phyloP scores from a whole-genome alignment of 2,329 filamentous ascomycete genomes.

The Blumeria hordei region DNA sequence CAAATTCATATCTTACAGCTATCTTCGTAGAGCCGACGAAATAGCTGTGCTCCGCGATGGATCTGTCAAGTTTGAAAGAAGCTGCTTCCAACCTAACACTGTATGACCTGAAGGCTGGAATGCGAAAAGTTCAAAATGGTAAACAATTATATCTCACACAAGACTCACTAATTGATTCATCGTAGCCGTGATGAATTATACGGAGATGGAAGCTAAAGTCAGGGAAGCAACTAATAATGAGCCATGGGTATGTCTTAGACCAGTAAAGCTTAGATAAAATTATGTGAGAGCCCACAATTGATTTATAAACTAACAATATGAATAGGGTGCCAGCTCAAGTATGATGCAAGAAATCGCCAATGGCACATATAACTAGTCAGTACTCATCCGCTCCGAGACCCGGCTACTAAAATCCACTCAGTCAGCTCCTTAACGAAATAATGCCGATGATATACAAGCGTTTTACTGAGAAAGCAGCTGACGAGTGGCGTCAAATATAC shows the following conservation, averaged over 20 bases:
- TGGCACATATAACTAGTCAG: conserved; percentile 93
- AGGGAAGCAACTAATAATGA: conserved; percentile 98
- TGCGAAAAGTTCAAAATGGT: conserved; percentile 62
- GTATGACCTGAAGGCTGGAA: conserved; percentile 53
- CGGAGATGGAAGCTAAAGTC: conserved; percentile 54
- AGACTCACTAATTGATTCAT: conserved; percentile 11
- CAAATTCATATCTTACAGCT: no score
- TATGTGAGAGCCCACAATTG: no score
- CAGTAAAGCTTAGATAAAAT: not conserved
- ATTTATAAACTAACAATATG: conserved; percentile 1
- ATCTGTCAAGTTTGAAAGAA: conserved; percentile 41
- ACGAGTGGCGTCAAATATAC: conserved; percentile 99
- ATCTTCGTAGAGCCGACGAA: no score
- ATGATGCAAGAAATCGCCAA: conserved; percentile 94
- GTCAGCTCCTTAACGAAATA: conserved; percentile 92
- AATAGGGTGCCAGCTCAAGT: conserved; percentile 9
- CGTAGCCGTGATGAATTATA: conserved; percentile 55
- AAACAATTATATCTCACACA: conserved; percentile 14
- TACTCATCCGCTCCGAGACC: conserved; percentile 6
- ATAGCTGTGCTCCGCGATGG: conserved; percentile 22
- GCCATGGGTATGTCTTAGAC: conserved; percentile 63
- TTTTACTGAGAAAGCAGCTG: conserved; percentile 92
- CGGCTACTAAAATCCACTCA: conserved; percentile 18
- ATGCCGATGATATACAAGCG: conserved; percentile 99
- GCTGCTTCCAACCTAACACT: conserved; percentile 49